Conservation (phyloP, 371 early-diverging fungal species). For the Catenaria anguillulae region DNA sequence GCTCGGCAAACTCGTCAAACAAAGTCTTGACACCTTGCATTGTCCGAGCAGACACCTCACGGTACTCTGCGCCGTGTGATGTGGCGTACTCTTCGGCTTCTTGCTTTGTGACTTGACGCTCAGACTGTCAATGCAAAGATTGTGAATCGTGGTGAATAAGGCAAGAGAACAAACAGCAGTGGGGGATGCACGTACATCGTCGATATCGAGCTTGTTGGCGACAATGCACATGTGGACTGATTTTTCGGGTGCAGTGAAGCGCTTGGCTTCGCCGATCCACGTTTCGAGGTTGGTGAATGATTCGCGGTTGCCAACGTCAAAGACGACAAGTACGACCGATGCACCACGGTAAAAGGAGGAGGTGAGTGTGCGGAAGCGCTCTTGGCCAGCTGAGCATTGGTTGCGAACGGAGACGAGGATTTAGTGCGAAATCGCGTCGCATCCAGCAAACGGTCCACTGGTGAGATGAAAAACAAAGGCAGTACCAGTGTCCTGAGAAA, state of each 20-base stretch:
- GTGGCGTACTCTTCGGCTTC: slow-evolving; percentile 82
- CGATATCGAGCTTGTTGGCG: slow-evolving; percentile 94
- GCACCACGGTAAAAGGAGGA: slow-evolving; percentile 98
- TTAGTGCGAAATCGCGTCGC: too few species aligned
- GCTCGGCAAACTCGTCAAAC: slow-evolving; percentile 1
- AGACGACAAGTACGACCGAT: slow-evolving; percentile 95
- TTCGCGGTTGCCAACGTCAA: slow-evolving; percentile 86
- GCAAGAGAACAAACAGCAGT: too few species aligned
- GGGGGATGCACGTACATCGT: too few species aligned
- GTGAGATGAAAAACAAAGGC: too few species aligned
- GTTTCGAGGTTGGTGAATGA: slow-evolving; percentile 79
- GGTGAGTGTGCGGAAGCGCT: slow-evolving; percentile 98
- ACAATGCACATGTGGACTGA: slow-evolving; percentile 86
- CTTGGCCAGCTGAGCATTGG: slow-evolving; percentile 99
- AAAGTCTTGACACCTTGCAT: not conserved
- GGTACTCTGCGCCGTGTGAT: slow-evolving; percentile 17
- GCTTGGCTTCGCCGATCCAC: slow-evolving; percentile 89
- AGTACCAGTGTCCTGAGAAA: too few species aligned
- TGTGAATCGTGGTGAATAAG: too few species aligned
- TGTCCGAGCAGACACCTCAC: not conserved
- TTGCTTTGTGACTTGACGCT: slow-evolving; percentile 62
- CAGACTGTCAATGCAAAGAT: slow-evolving; percentile 5
- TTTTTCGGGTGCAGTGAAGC: slow-evolving; percentile 69
- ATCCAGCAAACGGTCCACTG: too few species aligned
- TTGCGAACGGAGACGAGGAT: too few species aligned